phyloP scores from a whole-genome alignment of 129 eudicot species.

The Gnaphalium uliginosum region DNA sequence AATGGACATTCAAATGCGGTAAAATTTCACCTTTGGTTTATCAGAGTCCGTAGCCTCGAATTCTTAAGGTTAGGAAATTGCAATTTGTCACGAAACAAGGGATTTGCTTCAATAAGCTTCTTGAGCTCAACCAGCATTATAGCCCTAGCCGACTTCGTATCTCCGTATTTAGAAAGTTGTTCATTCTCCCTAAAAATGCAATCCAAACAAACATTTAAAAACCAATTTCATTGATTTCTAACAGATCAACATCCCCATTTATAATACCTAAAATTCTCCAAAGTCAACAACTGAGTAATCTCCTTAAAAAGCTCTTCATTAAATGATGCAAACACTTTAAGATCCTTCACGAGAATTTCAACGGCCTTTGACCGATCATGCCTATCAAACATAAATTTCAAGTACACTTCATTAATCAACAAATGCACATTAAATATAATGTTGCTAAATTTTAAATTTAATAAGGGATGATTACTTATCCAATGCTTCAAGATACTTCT shows the following conservation, averaged over 20 bases:
- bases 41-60: conserved; percentile 87
- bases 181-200: conserved; percentile 75
- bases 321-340: conserved; percentile 89
- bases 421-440: conserved; percentile 15
- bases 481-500: conserved; percentile 95
- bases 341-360: conserved; percentile 90
- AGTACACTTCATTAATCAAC: conserved; percentile 7
- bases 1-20: conserved; percentile 1
- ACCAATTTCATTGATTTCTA: background rate
- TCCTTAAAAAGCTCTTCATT: conserved; percentile 94
- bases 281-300: conserved; percentile 80
- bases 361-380: conserved; percentile 87
- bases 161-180: conserved; percentile 88
- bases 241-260: too few species aligned
- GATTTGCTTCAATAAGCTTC: conserved; percentile 93
- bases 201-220: conserved; percentile 12
- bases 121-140: conserved; percentile 93
- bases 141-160: conserved; percentile 88
- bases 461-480: conserved; percentile 58
- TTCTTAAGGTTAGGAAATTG: conserved; percentile 84
- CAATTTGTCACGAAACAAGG: conserved; percentile 85
- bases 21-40: conserved; percentile 74
- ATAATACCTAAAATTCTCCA: conserved; percentile 83
- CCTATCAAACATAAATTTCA: conserved; percentile 34
- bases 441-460: background rate